Base-by-base conservation (phyloP, 345 rosid genomes). In the Pseudoturritis turrita region DNA sequence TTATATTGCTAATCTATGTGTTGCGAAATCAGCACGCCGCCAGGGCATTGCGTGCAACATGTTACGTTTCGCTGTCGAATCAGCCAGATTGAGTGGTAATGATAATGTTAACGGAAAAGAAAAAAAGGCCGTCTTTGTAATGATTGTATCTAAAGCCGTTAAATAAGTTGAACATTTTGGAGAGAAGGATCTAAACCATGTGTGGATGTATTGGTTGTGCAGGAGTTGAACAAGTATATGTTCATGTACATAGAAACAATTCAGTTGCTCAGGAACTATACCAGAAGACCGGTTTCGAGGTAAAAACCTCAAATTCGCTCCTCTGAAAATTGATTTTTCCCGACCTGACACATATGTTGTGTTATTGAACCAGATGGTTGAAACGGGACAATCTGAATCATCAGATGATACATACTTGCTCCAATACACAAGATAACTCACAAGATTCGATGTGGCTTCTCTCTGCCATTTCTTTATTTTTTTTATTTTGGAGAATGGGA, bases 21-120 rank as follows among this genome's bases (percentile, higher is more conserved):
- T 90, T 25, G 79, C 86, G 8, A 90, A 88, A 79, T 85, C 94
- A 58, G 96, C 94, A 35, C 96, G 98, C 47, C 86, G 94, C 44
- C 90, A 75, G 80, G 93, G 97, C 36, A 83, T 90, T 71, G 98
- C 91, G 17, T 83, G 80, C 69, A 90, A 80, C 77, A 87, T 90
- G 98, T 72, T 90, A 71, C 73, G 78, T 62, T 90, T 87, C 67
- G 90, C 88, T 41, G 65, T 89, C 17, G 81, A 83, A 74, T 77
- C 78, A 40, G 92, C 96, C 74, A 87, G 78, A 83, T 74, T 78
- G 56, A 74, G 72, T 45, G 98, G 98, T 90, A 73, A 65, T 35
- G 33, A 56, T 78, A 79, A 70, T 36, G 9, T 11, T 15, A 4
- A 26, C 4, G 21, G 54, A 73, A 62, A 62, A 62, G 47, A 31